Base-by-base conservation (phyloP, 306 rosid species). In the Sphenostylis stenocarpa region DNA sequence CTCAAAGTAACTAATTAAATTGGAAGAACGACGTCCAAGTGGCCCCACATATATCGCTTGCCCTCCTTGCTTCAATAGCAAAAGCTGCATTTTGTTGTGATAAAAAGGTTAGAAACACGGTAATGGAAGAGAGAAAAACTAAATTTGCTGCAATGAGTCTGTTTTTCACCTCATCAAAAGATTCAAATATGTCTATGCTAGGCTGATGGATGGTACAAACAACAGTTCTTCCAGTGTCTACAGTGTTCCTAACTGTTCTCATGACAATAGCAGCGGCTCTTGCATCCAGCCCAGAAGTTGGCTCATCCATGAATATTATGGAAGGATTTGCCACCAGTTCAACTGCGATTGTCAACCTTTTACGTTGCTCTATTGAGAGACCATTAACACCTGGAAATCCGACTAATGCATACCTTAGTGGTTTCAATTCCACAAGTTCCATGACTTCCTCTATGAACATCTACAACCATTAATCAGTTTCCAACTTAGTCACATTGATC, bases 361-460 rank as follows among this genome's bases (percentile, higher is more conserved):
- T 49, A 1, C 56, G 12, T 49, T 49, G 23, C 56, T 49, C 56
- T n/a, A 24, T 49, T 49, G 56, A 49, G 11, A 49, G 56, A 49
- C 56, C 56, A 49, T 2, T 49, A 49, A 49, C 56, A 49, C 56
- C 96, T 6, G 95, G 98, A 83, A 93, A 81, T 76, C 98, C 98
- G 45, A 93, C 98, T 19, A 86, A 62, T 12, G 91, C 88, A 63
- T 91, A 81, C 80, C 86, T 84, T 43, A 93, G 53, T 9, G 93
- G 76, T 2, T 77, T 83, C 75, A 89, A 73, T 81, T 93, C 98
- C 47, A 93, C 94, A 13, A 93, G 93, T 44, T 91, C 91, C 93
- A 93, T 93, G 21, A 93, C 96, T 80, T 93, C 93, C 58, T 91
- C 98, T 77, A 89, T 75, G 69, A 91, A 93, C 93, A 89, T 91